phyloP scores from a whole-genome alignment of 2,329 filamentous ascomycete species.

The Nannizziopsis arthrosporioides region DNA sequence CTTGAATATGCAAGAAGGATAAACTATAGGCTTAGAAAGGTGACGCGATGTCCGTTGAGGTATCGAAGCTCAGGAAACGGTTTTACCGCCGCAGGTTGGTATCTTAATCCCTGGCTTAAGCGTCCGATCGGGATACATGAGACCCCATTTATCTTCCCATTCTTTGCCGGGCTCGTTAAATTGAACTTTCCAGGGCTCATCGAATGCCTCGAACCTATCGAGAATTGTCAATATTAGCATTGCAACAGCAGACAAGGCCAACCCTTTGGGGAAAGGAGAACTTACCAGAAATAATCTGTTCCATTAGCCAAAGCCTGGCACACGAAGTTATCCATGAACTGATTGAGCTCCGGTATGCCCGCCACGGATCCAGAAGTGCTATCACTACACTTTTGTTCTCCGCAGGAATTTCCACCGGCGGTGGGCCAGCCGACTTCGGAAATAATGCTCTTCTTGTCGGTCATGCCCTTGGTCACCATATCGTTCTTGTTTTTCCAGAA shows the following conservation, averaged over 20 bases:
- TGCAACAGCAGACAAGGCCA: neutral
- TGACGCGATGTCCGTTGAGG: neutral
- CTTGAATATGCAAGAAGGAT: neutral
- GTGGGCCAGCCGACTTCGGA: constrained; percentile 88
- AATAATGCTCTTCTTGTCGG: constrained; percentile 62
- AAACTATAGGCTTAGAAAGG: neutral
- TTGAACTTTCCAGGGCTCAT: constrained; percentile 83
- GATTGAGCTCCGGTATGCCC: constrained; percentile 67
- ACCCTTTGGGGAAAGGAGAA: neutral
- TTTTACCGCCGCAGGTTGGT: constrained; percentile 72
- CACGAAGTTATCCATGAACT: constrained; percentile 76
- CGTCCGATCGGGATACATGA: constrained; percentile 75
- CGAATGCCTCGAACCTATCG: constrained; percentile 74
- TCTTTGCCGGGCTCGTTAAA: constrained; percentile 58
- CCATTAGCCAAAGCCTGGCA: constrained; percentile 68
- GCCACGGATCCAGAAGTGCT: constrained; percentile 57
- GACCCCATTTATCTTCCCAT: constrained; percentile 94
- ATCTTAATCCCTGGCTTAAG: constrained; percentile 76
- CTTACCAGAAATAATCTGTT: constrained; percentile 83
- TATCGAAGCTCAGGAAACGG: constrained; percentile 30
- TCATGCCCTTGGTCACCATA: constrained; percentile 45
- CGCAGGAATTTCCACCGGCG: constrained; percentile 68
- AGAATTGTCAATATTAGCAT: neutral
- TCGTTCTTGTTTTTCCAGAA: constrained; percentile 70
- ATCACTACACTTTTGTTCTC: constrained; percentile 46